phyloP scores from a whole-genome alignment of 2,329 filamentous ascomycete genomes.

The Ceratocystis colombiana region DNA sequence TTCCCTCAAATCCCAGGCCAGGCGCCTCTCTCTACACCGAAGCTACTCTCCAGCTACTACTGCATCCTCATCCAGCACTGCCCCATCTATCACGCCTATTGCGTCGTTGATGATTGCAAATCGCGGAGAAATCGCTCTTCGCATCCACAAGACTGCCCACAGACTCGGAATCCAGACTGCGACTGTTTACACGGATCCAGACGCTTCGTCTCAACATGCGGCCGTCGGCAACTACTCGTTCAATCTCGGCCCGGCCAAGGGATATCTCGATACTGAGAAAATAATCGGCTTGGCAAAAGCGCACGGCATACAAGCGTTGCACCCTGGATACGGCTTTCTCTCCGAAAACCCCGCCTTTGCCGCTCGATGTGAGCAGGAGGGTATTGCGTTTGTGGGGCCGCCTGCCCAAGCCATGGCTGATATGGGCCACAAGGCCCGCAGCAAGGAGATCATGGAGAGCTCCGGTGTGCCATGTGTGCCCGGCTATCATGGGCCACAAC shows the following conservation, averaged over 20 bases:
- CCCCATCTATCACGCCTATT: slow-evolving; percentile 38
- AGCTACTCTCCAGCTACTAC: neutral
- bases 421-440: slow-evolving; percentile 88
- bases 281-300: slow-evolving; percentile 83
- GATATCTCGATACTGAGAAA: slow-evolving; percentile 85
- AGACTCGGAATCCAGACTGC: slow-evolving; percentile 86
- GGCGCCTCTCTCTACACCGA: neutral
- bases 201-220: slow-evolving; percentile 79
- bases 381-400: slow-evolving; percentile 88
- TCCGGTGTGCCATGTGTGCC: slow-evolving; percentile 96
- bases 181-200: slow-evolving; percentile 88
- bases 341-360: slow-evolving; percentile 92
- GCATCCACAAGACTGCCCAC: slow-evolving; percentile 79
- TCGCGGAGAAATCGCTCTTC: slow-evolving; percentile 89
- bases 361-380: slow-evolving; percentile 74
- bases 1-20: neutral
- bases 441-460: slow-evolving; percentile 91
- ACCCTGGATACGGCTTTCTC: slow-evolving; percentile 92
- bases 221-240: slow-evolving; percentile 72
- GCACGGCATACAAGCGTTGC: slow-evolving; percentile 79
- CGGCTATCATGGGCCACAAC: slow-evolving; percentile 82
- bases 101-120: slow-evolving; percentile 91
- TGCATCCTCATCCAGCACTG: neutral
- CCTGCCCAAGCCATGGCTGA: slow-evolving; percentile 70
- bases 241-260: slow-evolving; percentile 70